Evolutionary conservation across 148 eudicot species (phyloP).

Genomic region (Nepenthes gracilis): DNA sequence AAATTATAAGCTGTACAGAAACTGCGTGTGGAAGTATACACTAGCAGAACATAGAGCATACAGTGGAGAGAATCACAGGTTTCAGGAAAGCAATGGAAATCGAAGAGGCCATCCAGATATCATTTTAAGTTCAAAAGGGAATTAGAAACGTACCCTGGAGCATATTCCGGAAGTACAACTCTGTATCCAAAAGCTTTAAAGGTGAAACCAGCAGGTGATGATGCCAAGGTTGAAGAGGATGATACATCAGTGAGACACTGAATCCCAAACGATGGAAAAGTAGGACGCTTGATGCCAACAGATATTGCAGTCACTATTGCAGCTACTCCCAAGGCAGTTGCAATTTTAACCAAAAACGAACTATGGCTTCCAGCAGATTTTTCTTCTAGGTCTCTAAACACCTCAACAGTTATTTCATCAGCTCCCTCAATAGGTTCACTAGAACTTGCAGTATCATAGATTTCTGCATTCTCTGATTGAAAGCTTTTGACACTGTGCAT

Average conservation of each 20-base stretch:
- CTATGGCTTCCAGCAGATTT: conserved; percentile 28
- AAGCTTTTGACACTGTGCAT: conserved; percentile 47
- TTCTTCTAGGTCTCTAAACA: conserved; percentile 18
- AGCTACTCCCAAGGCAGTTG: conserved; percentile 64
- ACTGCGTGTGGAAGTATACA: too few species aligned
- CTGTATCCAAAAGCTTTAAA: conserved; percentile 63
- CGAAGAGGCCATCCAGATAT: neutral
- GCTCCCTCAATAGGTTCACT: conserved; percentile 19
- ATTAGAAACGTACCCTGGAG: conserved; percentile 63
- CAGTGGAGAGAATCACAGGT: too few species aligned
- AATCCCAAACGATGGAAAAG: conserved; percentile 40
- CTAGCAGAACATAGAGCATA: too few species aligned
- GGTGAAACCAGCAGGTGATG: conserved; percentile 48
- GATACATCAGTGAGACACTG: conserved; percentile 39
- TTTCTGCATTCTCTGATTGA: conserved; percentile 31
- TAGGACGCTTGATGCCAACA: conserved; percentile 33
- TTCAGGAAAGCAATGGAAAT: neutral
- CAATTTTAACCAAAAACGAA: conserved; percentile 56
- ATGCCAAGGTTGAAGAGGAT: conserved; percentile 35
- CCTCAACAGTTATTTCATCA: conserved; percentile 23
- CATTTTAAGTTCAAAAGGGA: neutral
- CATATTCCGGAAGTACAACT: conserved; percentile 66
- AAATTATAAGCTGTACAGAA: too few species aligned
- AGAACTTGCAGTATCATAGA: conserved; percentile 20
- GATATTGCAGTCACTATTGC: conserved; percentile 55